phyloP scores from a whole-genome alignment of 2,329 filamentous ascomycete species.

The Penicillium expansum region DNA sequence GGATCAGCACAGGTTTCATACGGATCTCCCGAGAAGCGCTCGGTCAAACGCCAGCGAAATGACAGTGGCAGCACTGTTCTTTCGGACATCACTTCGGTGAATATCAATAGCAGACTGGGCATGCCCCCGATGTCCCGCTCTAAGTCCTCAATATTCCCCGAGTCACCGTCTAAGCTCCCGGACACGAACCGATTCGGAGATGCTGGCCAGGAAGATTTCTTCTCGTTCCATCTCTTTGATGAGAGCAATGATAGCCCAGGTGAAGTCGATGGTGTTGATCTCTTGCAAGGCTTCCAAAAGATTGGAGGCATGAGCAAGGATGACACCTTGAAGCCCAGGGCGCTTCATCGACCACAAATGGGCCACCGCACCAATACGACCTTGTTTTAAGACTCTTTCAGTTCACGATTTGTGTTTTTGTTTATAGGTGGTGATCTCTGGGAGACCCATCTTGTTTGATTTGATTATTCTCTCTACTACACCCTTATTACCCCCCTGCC shows the following conservation, averaged over 20 bases:
- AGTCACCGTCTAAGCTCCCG: constrained; percentile 41
- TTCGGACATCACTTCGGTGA: constrained; percentile 42
- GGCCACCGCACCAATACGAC: constrained; percentile 35
- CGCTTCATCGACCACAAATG: constrained; percentile 32
- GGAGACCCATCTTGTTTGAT: constrained; percentile 2
- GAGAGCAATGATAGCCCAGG: constrained; percentile 44
- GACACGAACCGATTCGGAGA: constrained; percentile 35
- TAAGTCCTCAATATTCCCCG: constrained; percentile 37
- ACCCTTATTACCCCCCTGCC: constrained; percentile 1
- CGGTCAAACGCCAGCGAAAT: constrained; percentile 50
- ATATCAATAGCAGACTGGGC: constrained; percentile 36
- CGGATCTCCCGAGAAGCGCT: constrained; percentile 57
- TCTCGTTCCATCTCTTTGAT: constrained; percentile 49
- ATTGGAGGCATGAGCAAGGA: constrained; percentile 43
- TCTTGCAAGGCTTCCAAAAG: constrained; percentile 49
- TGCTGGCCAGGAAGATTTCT: constrained; percentile 44
- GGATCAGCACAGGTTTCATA: constrained; percentile 39
- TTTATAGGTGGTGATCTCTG: background rate
- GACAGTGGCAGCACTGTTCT: constrained; percentile 53
- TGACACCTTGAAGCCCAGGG: constrained; percentile 29
- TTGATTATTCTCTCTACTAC: background rate
- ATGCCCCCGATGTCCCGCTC: constrained; percentile 35
- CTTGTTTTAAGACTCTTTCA: constrained; percentile 26
- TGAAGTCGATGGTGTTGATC: constrained; percentile 47
- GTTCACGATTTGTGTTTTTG: background rate